Evolutionary conservation across 176 grass and related monocot genomes (phyloP).

Genomic region (Musa troglodytarum): DNA sequence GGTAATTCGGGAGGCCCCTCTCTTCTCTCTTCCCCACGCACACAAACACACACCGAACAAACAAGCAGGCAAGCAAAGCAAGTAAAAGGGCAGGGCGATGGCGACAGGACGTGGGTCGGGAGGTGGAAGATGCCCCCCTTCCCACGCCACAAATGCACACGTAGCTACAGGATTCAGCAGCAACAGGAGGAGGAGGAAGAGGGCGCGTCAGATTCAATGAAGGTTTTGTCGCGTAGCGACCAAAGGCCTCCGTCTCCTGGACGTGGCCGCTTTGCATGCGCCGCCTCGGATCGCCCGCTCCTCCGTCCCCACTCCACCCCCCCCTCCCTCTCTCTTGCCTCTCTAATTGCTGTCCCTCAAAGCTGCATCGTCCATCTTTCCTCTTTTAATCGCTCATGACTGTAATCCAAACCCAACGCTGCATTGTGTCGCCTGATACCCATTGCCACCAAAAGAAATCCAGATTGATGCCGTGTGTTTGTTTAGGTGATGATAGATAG

Average conservation of each 20-base stretch:
- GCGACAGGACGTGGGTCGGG: background rate
- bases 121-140: background rate
- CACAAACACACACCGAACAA: too few relatives aligned
- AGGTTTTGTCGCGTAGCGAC: slow-evolving; percentile 23
- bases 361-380: background rate
- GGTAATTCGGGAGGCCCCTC: too few relatives aligned
- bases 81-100: background rate
- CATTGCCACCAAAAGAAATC: too few relatives aligned
- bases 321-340: background rate
- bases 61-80: background rate
- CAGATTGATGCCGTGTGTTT: too few relatives aligned
- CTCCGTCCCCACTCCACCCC: background rate
- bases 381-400: background rate
- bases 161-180: too few relatives aligned
- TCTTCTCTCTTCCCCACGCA: too few relatives aligned
- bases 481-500: too few relatives aligned
- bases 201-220: slow-evolving; percentile 7
- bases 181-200: background rate
- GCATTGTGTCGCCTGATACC: too few relatives aligned
- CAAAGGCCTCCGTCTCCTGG: background rate
- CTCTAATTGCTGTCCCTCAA: background rate
- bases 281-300: slow-evolving; percentile 22
- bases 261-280: slow-evolving; percentile 15
- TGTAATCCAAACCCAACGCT: too few relatives aligned
- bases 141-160: too few relatives aligned